Percentiles rank a stretch among this genome's conserved stretches.
These are phyloP conservation scores for Apium graveolens DNA, from an alignment of 129 eudicot species.

Conservation along the genomic window DNA sequence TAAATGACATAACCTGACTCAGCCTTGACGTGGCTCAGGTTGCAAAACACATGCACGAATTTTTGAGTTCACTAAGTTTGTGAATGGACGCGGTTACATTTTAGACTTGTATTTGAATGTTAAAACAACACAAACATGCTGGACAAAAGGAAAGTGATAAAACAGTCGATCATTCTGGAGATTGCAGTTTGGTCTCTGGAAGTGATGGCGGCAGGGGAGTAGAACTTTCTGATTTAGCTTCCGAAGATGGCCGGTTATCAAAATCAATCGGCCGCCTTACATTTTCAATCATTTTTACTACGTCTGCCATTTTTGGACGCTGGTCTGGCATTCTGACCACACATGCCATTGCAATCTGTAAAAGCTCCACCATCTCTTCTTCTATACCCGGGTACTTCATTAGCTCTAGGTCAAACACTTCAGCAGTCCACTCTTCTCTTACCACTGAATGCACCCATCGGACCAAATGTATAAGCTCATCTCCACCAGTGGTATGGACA, in stretches of 20 bases:
- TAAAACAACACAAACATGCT: background rate
- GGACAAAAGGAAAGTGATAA: background rate
- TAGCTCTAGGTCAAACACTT: constrained; percentile 83
- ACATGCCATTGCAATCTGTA: constrained; percentile 85
- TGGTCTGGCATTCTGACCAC: constrained; percentile 71
- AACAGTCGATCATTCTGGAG: constrained; percentile 11
- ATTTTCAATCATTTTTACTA: constrained; percentile 66
- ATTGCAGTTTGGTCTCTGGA: constrained; percentile 21
- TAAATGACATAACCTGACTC: constrained; percentile 15
- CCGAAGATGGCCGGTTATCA: constrained; percentile 28
- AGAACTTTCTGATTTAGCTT: constrained; percentile 26
- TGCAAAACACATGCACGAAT: constrained; percentile 8
- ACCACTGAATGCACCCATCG: constrained; percentile 99
- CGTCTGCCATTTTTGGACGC: constrained; percentile 77
- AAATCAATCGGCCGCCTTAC: constrained; percentile 32
- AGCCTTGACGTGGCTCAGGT: constrained; percentile 16
- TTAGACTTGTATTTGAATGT: background rate
- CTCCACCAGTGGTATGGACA: constrained; percentile 79
- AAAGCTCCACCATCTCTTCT: constrained; percentile 88
- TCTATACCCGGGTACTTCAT: constrained; percentile 75
- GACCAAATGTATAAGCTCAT: constrained; percentile 79
- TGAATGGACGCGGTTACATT: constrained; percentile 26
- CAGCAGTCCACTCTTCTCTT: constrained; percentile 96
- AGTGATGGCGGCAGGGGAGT: constrained; percentile 20
- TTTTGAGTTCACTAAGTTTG: constrained; percentile 47